Percentiles rank a stretch among this genome's conserved stretches.
Conservation (phyloP, 2,329 filamentous ascomycete species). For the Cadophora sp. region DNA sequence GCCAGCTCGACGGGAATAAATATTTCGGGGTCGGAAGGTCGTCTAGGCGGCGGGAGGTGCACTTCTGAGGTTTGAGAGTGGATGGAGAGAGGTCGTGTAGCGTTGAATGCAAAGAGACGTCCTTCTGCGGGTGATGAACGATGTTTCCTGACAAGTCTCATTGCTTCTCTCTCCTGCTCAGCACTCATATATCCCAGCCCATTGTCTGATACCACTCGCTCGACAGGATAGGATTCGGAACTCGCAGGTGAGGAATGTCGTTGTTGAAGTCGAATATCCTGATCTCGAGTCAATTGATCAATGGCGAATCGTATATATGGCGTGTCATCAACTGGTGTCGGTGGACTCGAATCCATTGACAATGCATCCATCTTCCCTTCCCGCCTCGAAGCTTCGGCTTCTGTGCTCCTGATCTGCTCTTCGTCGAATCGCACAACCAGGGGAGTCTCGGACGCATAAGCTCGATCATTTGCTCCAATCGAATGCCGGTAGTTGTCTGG, state of each 20-base stretch:
- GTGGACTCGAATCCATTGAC: conserved; percentile 46
- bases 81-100: conserved; percentile 40
- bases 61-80: conserved; percentile 22
- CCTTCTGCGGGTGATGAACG: conserved; percentile 44
- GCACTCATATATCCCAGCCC: conserved; percentile 44
- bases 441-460: conserved; percentile 34
- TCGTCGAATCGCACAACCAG: conserved; percentile 41
- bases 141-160: conserved; percentile 45
- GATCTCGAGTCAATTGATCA: conserved; percentile 81
- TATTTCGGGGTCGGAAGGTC: conserved; percentile 46
- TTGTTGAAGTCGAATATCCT: conserved; percentile 63
- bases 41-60: conserved; percentile 20
- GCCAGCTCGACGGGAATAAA: conserved; percentile 56
- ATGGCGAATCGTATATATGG: conserved; percentile 91
- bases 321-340: conserved; percentile 82
- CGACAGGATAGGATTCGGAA: conserved; percentile 53
- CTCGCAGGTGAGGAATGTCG: conserved; percentile 53
- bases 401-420: conserved; percentile 37
- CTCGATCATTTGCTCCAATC: conserved; percentile 35
- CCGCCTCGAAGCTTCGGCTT: conserved; percentile 33
- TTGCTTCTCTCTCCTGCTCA: conserved; percentile 40
- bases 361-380: conserved; percentile 32
- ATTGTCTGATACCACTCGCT: conserved; percentile 55
- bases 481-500: conserved; percentile 28
- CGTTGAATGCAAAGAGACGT: conserved; percentile 41